phyloP scores from a whole-genome alignment of 2,329 filamentous ascomycete species.

The Akanthomyces dipterigenus region DNA sequence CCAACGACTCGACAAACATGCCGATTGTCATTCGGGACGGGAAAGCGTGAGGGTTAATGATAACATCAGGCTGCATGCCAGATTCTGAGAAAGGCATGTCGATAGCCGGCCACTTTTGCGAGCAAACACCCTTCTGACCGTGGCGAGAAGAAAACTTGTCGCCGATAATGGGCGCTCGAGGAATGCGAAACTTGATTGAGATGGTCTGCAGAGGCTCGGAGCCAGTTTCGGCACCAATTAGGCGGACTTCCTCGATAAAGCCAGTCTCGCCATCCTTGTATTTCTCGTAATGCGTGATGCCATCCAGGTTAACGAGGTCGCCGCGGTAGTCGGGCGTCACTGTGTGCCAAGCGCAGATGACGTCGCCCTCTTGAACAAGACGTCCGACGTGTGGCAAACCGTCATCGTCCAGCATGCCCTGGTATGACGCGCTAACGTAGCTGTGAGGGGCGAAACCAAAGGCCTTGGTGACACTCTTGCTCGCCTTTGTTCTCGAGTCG shows the following conservation, averaged over 20 bases:
- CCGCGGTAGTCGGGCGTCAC: slow-evolving; percentile 75
- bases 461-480: slow-evolving; percentile 67
- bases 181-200: slow-evolving; percentile 88
- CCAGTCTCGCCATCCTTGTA: slow-evolving; percentile 89
- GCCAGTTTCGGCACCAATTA: slow-evolving; percentile 80
- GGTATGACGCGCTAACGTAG: slow-evolving; percentile 62
- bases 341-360: slow-evolving; percentile 83
- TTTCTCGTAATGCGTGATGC: slow-evolving; percentile 78
- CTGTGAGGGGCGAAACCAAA: slow-evolving; percentile 86
- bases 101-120: slow-evolving; percentile 87
- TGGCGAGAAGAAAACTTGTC: slow-evolving; percentile 99
- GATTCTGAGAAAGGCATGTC: slow-evolving; percentile 97
- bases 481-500: slow-evolving; percentile 59
- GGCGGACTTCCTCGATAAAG: slow-evolving; percentile 86
- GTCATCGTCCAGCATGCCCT: slow-evolving; percentile 74
- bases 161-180: slow-evolving; percentile 84
- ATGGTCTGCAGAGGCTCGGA: slow-evolving; percentile 79
- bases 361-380: slow-evolving; percentile 70
- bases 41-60: slow-evolving; percentile 99
- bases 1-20: slow-evolving; percentile 97
- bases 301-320: slow-evolving; percentile 77
- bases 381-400: slow-evolving; percentile 78
- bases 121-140: slow-evolving; percentile 95
- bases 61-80: slow-evolving; percentile 93
- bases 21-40: slow-evolving; percentile 99